These are phyloP conservation scores for Syzygium grande DNA, from an alignment of 345 rosid genomes.

Conservation along the genomic window DNA sequence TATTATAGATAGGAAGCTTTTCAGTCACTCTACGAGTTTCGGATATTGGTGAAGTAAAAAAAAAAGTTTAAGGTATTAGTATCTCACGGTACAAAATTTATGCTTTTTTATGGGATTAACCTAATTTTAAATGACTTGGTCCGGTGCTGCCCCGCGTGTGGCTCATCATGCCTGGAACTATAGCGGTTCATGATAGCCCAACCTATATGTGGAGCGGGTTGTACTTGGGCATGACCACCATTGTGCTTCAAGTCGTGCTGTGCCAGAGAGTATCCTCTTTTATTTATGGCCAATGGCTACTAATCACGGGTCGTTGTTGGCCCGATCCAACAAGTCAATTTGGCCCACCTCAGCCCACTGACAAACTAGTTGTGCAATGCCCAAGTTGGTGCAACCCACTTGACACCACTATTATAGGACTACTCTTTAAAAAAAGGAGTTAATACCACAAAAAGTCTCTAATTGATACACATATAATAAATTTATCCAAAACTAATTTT, in stretches of 20 bases:
- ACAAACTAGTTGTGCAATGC: too few relatives aligned
- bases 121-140: background rate
- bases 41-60: background rate
- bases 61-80: background rate
- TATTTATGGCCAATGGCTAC: background rate
- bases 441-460: background rate
- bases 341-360: background rate
- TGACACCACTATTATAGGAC: background rate
- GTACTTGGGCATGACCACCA: background rate
- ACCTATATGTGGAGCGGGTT: background rate
- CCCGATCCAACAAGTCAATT: background rate
- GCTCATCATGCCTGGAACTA: fast-evolving
- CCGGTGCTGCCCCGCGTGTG: fast-evolving
- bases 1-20: background rate
- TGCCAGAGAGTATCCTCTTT: background rate
- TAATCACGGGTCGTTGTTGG: background rate
- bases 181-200: background rate
- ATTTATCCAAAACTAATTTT: too few relatives aligned
- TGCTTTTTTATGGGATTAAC: background rate
- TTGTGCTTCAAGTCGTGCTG: background rate
- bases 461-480: too few relatives aligned
- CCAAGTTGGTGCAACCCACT: background rate
- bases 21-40: background rate
- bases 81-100: fast-evolving
- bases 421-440: background rate